These are phyloP conservation scores for Thraustotheca clavata DNA, from an alignment of 352 stramenopile genomes.

Conservation along the genomic window DNA sequence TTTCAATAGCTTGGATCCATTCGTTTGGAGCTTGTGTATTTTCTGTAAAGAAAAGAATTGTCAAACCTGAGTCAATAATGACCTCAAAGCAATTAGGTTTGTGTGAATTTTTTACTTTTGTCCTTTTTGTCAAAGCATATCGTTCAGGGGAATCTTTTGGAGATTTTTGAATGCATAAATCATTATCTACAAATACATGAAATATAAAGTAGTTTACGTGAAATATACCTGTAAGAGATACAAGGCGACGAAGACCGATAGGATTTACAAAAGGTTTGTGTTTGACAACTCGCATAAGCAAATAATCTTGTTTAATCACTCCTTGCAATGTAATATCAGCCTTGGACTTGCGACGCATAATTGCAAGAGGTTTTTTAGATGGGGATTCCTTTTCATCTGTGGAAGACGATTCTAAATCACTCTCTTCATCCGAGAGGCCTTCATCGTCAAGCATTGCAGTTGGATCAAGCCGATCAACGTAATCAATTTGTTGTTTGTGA, in stretches of 20 bases:
- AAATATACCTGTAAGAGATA: constrained; percentile 12
- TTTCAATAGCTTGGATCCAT: constrained; percentile 5
- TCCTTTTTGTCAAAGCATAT: background rate
- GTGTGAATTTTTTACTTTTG: background rate
- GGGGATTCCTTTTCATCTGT: background rate
- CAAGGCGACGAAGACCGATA: constrained; percentile 13
- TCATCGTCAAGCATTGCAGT: background rate
- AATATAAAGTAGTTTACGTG: background rate
- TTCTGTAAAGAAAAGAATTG: constrained; percentile 16
- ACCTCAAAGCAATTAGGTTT: constrained; percentile 23
- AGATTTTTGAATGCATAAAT: constrained; percentile 16
- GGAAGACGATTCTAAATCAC: background rate
- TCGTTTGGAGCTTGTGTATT: background rate
- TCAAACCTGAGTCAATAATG: constrained; percentile 2
- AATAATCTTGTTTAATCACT: background rate
- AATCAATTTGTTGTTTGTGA: constrained; percentile 24
- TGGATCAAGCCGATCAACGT: background rate
- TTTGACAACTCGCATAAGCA: constrained; percentile 17
- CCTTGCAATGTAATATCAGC: background rate
- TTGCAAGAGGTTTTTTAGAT: background rate
- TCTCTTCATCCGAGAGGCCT: constrained; percentile 4
- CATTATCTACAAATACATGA: constrained; percentile 4
- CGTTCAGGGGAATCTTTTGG: constrained; percentile 8
- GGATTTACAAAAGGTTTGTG: constrained; percentile 22
- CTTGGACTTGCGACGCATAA: constrained; percentile 1